These are phyloP conservation scores for Cystobasidiaceae sp. DNA, from an alignment of 1,284 basidiomycete species.

Conservation along the genomic window DNA sequence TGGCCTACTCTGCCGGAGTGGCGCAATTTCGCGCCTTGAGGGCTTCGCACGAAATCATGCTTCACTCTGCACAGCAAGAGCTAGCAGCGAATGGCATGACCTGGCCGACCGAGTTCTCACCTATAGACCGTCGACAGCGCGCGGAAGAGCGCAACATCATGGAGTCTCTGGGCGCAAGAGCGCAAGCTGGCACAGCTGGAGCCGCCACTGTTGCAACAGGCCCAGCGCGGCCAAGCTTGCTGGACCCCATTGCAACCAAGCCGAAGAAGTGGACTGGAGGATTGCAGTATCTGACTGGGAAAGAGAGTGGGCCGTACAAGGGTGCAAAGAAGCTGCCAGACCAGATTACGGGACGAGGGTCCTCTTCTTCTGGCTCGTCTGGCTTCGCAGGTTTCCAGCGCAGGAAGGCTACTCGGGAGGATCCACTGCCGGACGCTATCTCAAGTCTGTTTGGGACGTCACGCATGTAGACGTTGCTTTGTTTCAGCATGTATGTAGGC, in stretches of 20 bases:
- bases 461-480: too few species aligned
- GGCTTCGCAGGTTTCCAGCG: too few species aligned
- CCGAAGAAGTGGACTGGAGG: constrained; percentile 13
- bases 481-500: too few species aligned
- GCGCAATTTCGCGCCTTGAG: constrained; percentile 79
- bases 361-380: too few species aligned
- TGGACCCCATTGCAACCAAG: neutral
- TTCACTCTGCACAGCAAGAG: constrained; percentile 26
- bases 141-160: constrained; percentile 17
- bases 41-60: constrained; percentile 73
- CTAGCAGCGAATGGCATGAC: neutral
- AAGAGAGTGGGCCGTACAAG: neutral
- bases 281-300: constrained; percentile 17
- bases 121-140: constrained; percentile 15
- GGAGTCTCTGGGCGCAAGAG: neutral
- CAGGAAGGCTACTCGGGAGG: too few species aligned
- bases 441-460: too few species aligned
- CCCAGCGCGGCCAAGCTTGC: constrained; percentile 1
- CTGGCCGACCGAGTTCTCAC: constrained; percentile 28
- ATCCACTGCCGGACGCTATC: too few species aligned
- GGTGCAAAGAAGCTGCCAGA: neutral
- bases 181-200: neutral
- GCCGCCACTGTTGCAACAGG: neutral
- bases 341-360: neutral
- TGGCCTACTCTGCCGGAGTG: constrained; percentile 75